Evolutionary conservation across 495 filamentous ascomycete species (phyloP).

Genomic region (Lasiosphaeris hirsuta): DNA sequence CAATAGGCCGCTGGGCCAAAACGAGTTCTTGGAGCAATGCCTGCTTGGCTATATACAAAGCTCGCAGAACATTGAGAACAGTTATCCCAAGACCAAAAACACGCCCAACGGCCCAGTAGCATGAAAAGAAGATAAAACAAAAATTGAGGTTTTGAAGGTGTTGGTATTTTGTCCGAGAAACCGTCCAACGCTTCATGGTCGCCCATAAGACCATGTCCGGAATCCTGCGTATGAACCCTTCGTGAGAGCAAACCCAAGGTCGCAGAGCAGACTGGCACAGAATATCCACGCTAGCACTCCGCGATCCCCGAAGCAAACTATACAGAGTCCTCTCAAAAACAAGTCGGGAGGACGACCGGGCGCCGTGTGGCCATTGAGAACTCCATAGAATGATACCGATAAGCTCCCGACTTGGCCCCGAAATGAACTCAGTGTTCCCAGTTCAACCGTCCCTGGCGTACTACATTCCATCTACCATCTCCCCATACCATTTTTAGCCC

Average conservation of each 20-base stretch:
- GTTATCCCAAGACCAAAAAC: not conserved
- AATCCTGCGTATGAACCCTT: too few species aligned
- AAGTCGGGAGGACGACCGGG: too few species aligned
- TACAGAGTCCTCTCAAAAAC: too few species aligned
- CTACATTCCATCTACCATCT: not conserved
- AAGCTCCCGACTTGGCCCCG: not conserved
- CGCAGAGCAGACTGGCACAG: too few species aligned
- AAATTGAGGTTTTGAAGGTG: not conserved
- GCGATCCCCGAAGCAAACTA: too few species aligned
- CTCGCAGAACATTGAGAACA: not conserved
- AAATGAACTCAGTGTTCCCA: not conserved
- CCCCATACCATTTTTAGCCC: not conserved
- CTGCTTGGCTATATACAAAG: not conserved
- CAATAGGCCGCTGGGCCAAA: not conserved
- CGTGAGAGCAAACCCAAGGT: too few species aligned
- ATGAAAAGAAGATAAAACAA: too few species aligned
- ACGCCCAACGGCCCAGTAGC: not conserved
- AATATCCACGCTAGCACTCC: too few species aligned
- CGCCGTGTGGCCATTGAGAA: too few species aligned
- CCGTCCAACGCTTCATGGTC: too few species aligned
- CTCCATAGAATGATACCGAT: not conserved
- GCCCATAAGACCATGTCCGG: too few species aligned
- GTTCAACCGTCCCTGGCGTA: conserved; percentile 1
- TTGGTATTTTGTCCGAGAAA: too few species aligned
- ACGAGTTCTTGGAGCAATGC: not conserved